Evolutionary conservation across 2,329 filamentous ascomycete species (phyloP).

Genomic region (Amauroascus verrucosus): DNA sequence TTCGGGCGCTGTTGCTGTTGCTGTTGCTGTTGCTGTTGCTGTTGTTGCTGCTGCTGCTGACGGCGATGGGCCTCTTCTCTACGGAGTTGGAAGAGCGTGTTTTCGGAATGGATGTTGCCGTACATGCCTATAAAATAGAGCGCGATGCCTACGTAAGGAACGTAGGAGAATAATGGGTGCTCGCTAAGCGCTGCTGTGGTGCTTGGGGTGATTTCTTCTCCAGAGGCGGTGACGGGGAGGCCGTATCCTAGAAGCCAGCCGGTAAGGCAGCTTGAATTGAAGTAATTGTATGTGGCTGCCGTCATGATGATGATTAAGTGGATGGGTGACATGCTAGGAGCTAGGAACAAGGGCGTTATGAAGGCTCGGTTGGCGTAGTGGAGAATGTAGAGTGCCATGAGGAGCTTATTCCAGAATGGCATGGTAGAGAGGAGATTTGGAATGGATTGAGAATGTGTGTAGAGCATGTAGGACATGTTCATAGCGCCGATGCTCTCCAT

Average conservation of each 20-base stretch:
- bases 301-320: constrained; percentile 56
- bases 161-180: constrained; percentile 29
- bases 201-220: constrained; percentile 12
- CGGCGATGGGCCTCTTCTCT: constrained; percentile 48
- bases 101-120: constrained; percentile 81
- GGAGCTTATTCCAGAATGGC: constrained; percentile 29
- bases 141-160: constrained; percentile 54
- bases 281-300: constrained; percentile 64
- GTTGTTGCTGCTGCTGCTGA: constrained; percentile 39
- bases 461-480: constrained; percentile 69
- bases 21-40: constrained; percentile 36
- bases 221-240: constrained; percentile 26
- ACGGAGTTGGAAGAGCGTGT: constrained; percentile 77
- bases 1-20: constrained; percentile 21
- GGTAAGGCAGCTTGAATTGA: constrained; percentile 68
- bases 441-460: constrained; percentile 49
- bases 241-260: constrained; percentile 77
- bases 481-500: constrained; percentile 79
- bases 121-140: constrained; percentile 68
- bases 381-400: constrained; percentile 47
- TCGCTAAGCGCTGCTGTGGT: constrained; percentile 35
- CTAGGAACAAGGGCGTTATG: constrained; percentile 63
- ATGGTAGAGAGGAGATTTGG: constrained; percentile 21
- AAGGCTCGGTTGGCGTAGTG: constrained; percentile 90
- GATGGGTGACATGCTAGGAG: constrained; percentile 88